Percentiles rank a stretch among this genome's conserved stretches.
Conservation (phyloP, 306 rosid species). For the Cajanus cajan region DNA sequence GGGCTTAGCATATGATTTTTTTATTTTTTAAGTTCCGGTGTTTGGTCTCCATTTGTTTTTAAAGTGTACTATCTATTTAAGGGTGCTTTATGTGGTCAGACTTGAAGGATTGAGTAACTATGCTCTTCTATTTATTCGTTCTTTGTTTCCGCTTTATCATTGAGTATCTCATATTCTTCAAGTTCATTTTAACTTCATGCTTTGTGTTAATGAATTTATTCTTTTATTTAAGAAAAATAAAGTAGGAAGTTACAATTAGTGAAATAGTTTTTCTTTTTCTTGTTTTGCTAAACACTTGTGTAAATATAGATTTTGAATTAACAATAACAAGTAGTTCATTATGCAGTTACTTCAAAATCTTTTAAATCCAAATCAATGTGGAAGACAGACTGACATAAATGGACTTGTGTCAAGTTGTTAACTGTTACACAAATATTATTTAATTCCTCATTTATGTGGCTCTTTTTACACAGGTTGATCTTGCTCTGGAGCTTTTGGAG, state of each 20-base stretch:
- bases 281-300: not conserved
- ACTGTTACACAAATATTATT: conserved; percentile 17
- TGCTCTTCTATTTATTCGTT: not conserved
- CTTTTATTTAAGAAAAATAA: not conserved
- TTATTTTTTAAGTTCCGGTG: not conserved
- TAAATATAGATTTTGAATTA: not conserved
- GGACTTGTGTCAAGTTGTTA: not conserved
- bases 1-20: not conserved
- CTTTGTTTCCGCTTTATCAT: not conserved
- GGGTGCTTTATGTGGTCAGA: not conserved
- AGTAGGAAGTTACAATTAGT: not conserved
- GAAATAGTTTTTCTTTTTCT: not conserved
- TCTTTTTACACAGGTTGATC: conserved; percentile 68
- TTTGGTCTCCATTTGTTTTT: not conserved
- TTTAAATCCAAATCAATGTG: not conserved
- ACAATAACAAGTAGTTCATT: not conserved
- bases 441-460: conserved; percentile 24
- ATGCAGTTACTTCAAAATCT: not conserved
- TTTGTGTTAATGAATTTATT: not conserved
- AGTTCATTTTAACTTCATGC: not conserved
- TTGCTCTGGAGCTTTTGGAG: conserved; percentile 85
- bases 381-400: not conserved
- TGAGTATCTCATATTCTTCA: not conserved
- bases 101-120: not conserved
- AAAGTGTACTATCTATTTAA: not conserved